A percentile compares a stretch with the other conserved stretches of the same genome.
These are phyloP conservation scores for Vinca minor DNA, from an alignment of 257 asterid species.

Conservation along the genomic window DNA sequence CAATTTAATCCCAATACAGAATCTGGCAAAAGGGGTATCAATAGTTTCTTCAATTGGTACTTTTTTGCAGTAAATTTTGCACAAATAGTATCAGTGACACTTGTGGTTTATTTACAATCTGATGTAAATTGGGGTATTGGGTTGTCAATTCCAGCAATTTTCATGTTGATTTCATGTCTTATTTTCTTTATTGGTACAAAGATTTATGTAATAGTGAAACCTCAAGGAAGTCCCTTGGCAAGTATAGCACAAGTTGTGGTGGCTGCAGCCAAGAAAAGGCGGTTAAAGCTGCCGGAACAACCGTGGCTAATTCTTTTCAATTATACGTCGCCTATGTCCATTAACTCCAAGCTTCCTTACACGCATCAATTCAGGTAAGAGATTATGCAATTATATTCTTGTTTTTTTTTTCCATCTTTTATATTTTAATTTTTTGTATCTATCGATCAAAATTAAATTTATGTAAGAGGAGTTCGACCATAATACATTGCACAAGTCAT, in stretches of 20 bases:
- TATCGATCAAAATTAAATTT: no score
- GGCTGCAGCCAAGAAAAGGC: constrained; percentile 51
- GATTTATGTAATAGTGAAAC: constrained; percentile 59
- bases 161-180: constrained; percentile 47
- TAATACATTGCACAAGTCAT: no score
- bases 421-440: no score
- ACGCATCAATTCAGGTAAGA: constrained; percentile 3
- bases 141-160: constrained; percentile 44
- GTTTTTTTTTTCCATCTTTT: no score
- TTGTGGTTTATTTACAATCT: constrained; percentile 61
- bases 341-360: neutral
- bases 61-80: constrained; percentile 61
- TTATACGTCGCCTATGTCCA: neutral
- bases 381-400: no score
- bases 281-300: constrained; percentile 29
- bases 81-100: constrained; percentile 45
- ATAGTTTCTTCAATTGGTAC: constrained; percentile 82
- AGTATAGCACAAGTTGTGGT: constrained; percentile 44
- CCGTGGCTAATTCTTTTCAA: neutral
- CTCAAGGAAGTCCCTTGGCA: constrained; percentile 69
- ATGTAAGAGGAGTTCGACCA: no score
- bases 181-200: constrained; percentile 42
- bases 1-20: constrained; percentile 68
- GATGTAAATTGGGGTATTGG: constrained; percentile 72
- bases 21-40: constrained; percentile 55